Conservation (phyloP, 805 yeast genomes). For the Pichia nanzhaoensis region DNA sequence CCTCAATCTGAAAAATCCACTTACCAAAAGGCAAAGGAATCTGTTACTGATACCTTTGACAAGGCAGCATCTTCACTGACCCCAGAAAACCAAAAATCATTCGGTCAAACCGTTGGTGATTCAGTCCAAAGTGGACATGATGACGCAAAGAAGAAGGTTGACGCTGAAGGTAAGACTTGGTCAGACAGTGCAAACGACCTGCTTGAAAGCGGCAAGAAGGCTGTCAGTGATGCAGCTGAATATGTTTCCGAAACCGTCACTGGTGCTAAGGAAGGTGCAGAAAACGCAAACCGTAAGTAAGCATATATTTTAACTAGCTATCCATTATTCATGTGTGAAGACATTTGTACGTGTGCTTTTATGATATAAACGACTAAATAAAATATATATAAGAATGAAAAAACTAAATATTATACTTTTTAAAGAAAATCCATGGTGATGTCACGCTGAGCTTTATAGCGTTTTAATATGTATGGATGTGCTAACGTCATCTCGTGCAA, state of each 20-base stretch:
- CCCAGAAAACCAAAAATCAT: constrained; percentile 66
- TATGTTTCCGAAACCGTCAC: constrained; percentile 55
- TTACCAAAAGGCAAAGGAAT: constrained; percentile 66
- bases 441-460: too few species aligned
- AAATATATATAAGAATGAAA: too few species aligned
- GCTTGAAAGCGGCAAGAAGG: constrained; percentile 43
- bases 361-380: background rate
- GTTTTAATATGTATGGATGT: too few species aligned
- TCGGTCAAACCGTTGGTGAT: constrained; percentile 52
- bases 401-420: too few species aligned
- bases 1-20: constrained; percentile 68
- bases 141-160: constrained; percentile 29
- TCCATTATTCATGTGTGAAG: too few species aligned
- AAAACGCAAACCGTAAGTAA: constrained; percentile 10
- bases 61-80: constrained; percentile 49
- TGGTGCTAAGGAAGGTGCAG: constrained; percentile 43
- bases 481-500: too few species aligned
- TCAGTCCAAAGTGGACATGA: constrained; percentile 38
- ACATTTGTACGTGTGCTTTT: background rate
- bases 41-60: constrained; percentile 60
- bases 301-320: too few species aligned
- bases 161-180: constrained; percentile 22
- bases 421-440: too few species aligned
- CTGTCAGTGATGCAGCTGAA: constrained; percentile 42
- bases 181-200: constrained; percentile 40